These are phyloP conservation scores for Nissolia schottii DNA, from an alignment of 306 rosid genomes.

Conservation along the genomic window DNA sequence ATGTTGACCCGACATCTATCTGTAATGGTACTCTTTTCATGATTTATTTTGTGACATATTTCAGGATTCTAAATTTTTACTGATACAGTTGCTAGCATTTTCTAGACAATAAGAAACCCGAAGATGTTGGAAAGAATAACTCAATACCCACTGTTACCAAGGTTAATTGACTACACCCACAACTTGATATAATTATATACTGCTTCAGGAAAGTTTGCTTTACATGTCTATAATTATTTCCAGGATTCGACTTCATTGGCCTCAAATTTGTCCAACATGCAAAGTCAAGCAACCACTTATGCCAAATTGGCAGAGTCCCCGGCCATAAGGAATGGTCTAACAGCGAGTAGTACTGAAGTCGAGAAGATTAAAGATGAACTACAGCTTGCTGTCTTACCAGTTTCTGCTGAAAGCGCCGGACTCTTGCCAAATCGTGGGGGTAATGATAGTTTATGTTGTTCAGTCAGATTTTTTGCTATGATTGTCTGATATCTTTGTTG, in stretches of 20 bases:
- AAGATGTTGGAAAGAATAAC: constrained; percentile 19
- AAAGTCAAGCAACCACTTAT: constrained; percentile 62
- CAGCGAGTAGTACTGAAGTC: constrained; percentile 26
- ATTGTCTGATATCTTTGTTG: not conserved
- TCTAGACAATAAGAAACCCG: constrained; percentile 26
- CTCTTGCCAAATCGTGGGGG: constrained; percentile 67
- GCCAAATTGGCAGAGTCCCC: constrained; percentile 72
- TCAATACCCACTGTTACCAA: constrained; percentile 14
- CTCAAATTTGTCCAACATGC: constrained; percentile 45
- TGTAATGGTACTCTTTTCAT: constrained; percentile 30
- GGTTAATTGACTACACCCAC: constrained; percentile 18
- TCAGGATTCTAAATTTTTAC: not conserved
- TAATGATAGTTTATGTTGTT: constrained; percentile 26
- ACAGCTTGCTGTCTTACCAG: constrained; percentile 49
- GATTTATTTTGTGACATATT: not conserved
- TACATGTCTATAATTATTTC: not conserved
- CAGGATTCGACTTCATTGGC: constrained; percentile 39
- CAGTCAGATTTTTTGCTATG: constrained; percentile 7
- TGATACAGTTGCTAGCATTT: not conserved
- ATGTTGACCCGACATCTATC: constrained; percentile 28
- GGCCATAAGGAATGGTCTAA: constrained; percentile 35
- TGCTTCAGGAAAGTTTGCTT: constrained; percentile 21
- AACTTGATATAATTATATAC: constrained; percentile 13
- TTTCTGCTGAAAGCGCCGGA: constrained; percentile 77
- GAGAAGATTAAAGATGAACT: constrained; percentile 32